A percentile compares a stretch with the other conserved stretches of the same genome.
Conservation (phyloP, 768 basidiomycete species). For the Leccinellum albellum region DNA sequence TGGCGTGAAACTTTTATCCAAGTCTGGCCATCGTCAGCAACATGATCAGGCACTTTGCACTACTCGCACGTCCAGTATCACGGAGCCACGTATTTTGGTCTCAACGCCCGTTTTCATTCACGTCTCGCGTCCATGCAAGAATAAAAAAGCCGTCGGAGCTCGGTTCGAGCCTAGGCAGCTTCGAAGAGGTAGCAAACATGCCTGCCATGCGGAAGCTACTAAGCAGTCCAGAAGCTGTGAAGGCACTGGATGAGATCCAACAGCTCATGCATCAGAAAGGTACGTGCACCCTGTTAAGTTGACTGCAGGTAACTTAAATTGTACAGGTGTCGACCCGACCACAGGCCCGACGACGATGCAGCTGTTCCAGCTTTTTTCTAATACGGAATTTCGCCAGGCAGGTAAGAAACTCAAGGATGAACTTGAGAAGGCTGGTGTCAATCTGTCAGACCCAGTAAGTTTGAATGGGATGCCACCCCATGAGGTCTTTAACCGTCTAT, state of each 20-base stretch:
- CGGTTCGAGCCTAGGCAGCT: constrained; percentile 35
- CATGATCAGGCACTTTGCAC: constrained; percentile 22
- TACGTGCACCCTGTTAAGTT: constrained; percentile 11
- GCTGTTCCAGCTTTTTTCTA: constrained; percentile 52
- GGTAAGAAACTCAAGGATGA: constrained; percentile 45
- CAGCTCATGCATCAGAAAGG: constrained; percentile 49
- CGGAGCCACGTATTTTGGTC: constrained; percentile 1
- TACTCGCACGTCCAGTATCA: constrained; percentile 12
- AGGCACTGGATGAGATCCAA: constrained; percentile 44
- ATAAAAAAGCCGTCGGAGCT: constrained; percentile 28
- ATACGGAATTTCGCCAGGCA: constrained; percentile 49
- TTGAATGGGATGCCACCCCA: not conserved
- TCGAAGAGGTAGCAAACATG: constrained; percentile 40
- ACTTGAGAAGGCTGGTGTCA: constrained; percentile 57
- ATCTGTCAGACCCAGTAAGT: constrained; percentile 51
- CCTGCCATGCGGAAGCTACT: constrained; percentile 45
- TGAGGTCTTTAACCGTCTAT: not conserved
- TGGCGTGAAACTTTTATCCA: constrained; percentile 12
- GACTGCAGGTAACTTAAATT: not conserved
- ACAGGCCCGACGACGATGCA: constrained; percentile 48
- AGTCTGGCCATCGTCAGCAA: not conserved
- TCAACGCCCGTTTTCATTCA: constrained; percentile 31
- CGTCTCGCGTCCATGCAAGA: constrained; percentile 27
- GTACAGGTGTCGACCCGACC: constrained; percentile 46
- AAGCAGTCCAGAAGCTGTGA: constrained; percentile 47